A percentile compares a stretch with the other conserved stretches of the same genome.
Conservation (phyloP, 2,329 filamentous ascomycete species). For the Ilyonectria sp. region DNA sequence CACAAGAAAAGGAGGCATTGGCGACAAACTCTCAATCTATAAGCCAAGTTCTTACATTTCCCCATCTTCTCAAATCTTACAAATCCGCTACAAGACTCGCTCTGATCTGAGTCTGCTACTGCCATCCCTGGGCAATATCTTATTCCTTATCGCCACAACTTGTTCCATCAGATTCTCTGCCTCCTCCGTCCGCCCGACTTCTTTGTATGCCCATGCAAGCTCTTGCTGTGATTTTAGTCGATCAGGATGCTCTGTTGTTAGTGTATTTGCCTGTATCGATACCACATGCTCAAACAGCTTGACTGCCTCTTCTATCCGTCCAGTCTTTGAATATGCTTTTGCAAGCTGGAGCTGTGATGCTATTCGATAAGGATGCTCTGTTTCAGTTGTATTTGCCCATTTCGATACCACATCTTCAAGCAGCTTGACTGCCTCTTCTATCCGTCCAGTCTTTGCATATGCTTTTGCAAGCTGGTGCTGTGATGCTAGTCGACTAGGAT, state of each 20-base stretch:
- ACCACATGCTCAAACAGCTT: background rate
- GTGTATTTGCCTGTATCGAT: background rate
- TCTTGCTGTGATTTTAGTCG: background rate
- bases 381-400: background rate
- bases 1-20: no score
- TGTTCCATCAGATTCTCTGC: background rate
- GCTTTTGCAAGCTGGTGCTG: conserved; percentile 7
- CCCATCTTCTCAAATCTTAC: background rate
- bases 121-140: background rate
- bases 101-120: background rate
- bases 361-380: background rate
- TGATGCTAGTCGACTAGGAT: conserved; percentile 1
- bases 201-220: no score
- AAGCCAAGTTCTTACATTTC: background rate
- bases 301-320: conserved; percentile 3
- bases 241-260: background rate
- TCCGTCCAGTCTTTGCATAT: background rate
- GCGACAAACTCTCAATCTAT: background rate
- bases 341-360: background rate
- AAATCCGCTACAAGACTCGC: background rate
- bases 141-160: background rate
- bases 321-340: background rate
- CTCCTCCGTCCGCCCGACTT: no score
- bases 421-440: background rate
- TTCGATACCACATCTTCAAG: no score